Evolutionary conservation across 139 green algal genomes (phyloP), one percentile per base, ranked within the genome.

Genomic region (Spirogloea muscicola): DNA sequence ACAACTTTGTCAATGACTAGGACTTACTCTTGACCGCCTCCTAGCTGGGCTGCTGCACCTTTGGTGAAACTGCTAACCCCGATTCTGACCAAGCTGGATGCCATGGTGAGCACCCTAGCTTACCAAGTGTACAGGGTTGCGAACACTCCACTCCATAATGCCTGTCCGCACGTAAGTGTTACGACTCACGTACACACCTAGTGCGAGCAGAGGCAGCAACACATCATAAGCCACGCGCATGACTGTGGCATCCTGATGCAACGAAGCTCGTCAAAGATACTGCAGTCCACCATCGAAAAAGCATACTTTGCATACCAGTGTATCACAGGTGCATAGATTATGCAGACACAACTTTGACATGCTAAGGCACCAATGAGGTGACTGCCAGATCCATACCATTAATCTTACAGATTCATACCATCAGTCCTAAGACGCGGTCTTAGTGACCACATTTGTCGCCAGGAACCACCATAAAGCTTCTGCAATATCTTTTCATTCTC

Each of bases 81-180:
- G 13, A 10, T 16, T 51, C 13, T 51, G 43, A 25, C 43, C 43
- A 16, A 51, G 16, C 13, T 51, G 43, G 43, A 51, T 51, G 43
- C 13, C 43, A 16, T 51, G 43, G 43, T 25, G 13, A 51, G 43
- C 13, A 2, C n/a, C n/a, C n/a, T 27, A 34, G 16, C 58, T 67
- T 42, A 81, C 73, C 6, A 81, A n/a, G 37, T 84, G 77, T 6
- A 84, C 77, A 10, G 77, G 73, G 4, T 82, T 84, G 34, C 55
- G 68, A 3, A 61, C 25, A 10, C 6, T 49, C 77, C 77, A 84
- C 48, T 82, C 60, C 59, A 40, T 48, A 48, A 81, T 59, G 21
- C 77, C 77, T 29, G 39, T 49, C 46, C 51, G 68, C 10, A 84
- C 69, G 61, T 84, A 84, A 6, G 77, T 82, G 72, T 84, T 84